Base-by-base conservation (phyloP, 2,329 filamentous ascomycete genomes). In the Bipolaris zeicola region DNA sequence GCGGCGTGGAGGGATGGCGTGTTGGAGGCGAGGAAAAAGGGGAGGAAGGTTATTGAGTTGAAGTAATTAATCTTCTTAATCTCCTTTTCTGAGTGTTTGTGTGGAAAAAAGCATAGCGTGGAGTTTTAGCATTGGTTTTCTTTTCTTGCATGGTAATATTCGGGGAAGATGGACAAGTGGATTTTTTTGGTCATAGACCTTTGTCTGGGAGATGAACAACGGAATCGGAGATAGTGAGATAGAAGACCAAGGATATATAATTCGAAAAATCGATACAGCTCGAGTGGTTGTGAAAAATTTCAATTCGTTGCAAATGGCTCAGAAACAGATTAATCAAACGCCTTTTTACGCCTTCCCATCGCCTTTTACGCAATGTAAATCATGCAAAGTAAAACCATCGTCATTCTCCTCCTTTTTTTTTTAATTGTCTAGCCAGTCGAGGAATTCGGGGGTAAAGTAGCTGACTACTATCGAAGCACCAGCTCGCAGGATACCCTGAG, bases 381-480 rank as follows among this genome's bases (percentile, higher is more conserved):
- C 28, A 31, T 31, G 28, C 28, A 13, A 5, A 31, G 28, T 13
- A 31, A 11, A 31, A 34, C 6, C 39, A 4, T 18, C 13, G 28
- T 55, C 6, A 26, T 28, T 20, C 3, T 4, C 2, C 4, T 8
- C 8, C 14, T 10, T n/a, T 2, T 20, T 20, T 4, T n/a, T 10
- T 58, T 61, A 75, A 50, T 72, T 75, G 50, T 61, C 65, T 63
- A 89, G 72, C 86, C 86, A 89, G 57, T 88, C 85, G 62, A 89
- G 66, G 62, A 89, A 87, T 46, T 88, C 90, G 0, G 95, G 95
- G 0, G 91, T 93, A 71, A 98, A 98, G 78, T 99, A 99, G 77
- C 87, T 95, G 68, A 98, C 85, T 41, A 99, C 85, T 70, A 99
- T 98, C 0, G 89, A 94, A 6, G 95, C 95, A 41, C 95, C 95